Conservation (phyloP, 2,329 filamentous ascomycete species). For the Fusarium virguliforme region DNA sequence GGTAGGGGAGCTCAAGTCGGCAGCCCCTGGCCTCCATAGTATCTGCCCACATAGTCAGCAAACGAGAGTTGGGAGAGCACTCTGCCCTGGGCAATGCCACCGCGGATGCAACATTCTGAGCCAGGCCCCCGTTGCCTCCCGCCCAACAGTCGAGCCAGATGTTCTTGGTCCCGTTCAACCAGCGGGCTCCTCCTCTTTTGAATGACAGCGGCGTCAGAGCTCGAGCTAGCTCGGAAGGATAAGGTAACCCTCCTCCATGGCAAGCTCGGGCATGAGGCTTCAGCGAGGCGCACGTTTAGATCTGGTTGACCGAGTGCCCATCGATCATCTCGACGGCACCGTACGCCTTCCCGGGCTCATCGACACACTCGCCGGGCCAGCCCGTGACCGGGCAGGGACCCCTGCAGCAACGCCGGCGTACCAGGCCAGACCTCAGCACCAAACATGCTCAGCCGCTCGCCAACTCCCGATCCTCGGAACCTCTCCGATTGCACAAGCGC, state of each 20-base stretch:
- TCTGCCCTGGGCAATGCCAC: not conserved
- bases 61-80: not conserved
- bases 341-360: constrained; percentile 32
- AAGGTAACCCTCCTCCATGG: constrained; percentile 32
- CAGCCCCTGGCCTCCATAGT: constrained; percentile 41
- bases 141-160: constrained; percentile 53
- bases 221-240: constrained; percentile 39
- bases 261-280: constrained; percentile 29
- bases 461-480: constrained; percentile 44
- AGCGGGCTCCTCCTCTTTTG: constrained; percentile 38
- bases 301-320: constrained; percentile 26
- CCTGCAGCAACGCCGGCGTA: constrained; percentile 11
- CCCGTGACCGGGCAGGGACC: constrained; percentile 13
- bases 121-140: constrained; percentile 46
- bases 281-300: constrained; percentile 30
- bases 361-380: constrained; percentile 41
- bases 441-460: constrained; percentile 50
- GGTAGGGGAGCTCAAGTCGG: constrained; percentile 25
- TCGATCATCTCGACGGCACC: constrained; percentile 34
- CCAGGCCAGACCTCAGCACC: constrained; percentile 49
- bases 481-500: constrained; percentile 46
- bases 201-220: constrained; percentile 36
- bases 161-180: constrained; percentile 28
- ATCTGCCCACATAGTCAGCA: constrained; percentile 40
- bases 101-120: constrained; percentile 30